Evolutionary conservation across 208 protist species (phyloP).

Genomic region (Trypanosoma platydactyli): DNA sequence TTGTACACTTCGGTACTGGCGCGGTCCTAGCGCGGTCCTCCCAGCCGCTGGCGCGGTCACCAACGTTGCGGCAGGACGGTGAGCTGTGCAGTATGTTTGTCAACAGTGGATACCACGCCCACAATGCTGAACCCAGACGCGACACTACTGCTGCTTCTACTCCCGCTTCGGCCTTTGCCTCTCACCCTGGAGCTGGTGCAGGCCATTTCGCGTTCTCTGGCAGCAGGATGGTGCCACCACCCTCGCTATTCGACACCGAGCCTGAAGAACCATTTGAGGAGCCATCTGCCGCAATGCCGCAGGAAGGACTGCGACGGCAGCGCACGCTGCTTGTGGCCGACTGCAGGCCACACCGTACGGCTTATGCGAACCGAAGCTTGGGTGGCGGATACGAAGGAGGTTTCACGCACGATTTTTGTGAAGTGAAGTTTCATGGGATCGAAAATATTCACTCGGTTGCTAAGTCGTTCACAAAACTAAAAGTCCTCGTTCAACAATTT

Average conservation of each 20-base stretch:
- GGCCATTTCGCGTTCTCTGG: background rate
- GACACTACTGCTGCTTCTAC: background rate
- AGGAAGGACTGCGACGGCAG: slow-evolving; percentile 11
- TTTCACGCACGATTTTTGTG: slow-evolving; percentile 65
- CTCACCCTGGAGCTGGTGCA: too few species aligned
- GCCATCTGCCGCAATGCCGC: background rate
- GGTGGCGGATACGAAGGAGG: slow-evolving; percentile 88
- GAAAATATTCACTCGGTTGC: slow-evolving; percentile 88
- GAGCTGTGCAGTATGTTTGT: slow-evolving; percentile 55
- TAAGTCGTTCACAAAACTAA: slow-evolving; percentile 68
- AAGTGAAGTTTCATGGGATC: slow-evolving; percentile 78
- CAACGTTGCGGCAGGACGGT: slow-evolving; percentile 41
- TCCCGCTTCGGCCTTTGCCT: background rate
- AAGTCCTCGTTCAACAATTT: slow-evolving; percentile 45
- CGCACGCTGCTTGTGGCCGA: slow-evolving; percentile 67
- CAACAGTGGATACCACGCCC: slow-evolving; percentile 35
- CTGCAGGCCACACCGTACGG: slow-evolving; percentile 65
- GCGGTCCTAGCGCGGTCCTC: slow-evolving; percentile 69
- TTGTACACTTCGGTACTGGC: slow-evolving; percentile 63
- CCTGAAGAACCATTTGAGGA: background rate
- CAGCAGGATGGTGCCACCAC: slow-evolving; percentile 9
- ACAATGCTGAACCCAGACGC: slow-evolving; percentile 21
- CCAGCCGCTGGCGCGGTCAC: slow-evolving; percentile 74
- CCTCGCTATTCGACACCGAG: slow-evolving; percentile 33
- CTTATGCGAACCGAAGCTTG: slow-evolving; percentile 58